Percentiles rank a stretch among this genome's conserved stretches.
Conservation (phyloP, 352 stramenopile species). For the Pythium apleroticum region DNA sequence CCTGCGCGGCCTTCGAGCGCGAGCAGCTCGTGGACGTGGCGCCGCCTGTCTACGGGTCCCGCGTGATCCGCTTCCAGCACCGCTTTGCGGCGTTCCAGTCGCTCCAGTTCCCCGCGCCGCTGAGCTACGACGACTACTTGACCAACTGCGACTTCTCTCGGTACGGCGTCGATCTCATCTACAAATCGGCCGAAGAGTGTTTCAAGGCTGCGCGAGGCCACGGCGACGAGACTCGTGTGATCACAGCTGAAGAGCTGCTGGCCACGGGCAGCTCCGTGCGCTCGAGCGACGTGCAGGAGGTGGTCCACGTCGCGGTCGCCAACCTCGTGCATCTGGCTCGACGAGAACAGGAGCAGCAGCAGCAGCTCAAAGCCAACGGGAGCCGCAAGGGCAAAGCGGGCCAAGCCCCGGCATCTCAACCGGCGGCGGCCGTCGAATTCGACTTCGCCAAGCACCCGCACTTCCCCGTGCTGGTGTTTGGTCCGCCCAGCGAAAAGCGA, state of each 20-base stretch:
- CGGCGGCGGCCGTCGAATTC: constrained; percentile 20
- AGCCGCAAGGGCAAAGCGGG: constrained; percentile 4
- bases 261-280: constrained; percentile 27
- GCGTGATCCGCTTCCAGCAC: constrained; percentile 71
- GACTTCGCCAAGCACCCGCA: constrained; percentile 72
- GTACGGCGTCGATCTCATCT: constrained; percentile 73
- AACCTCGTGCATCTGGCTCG: constrained; percentile 65
- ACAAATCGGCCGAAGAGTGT: constrained; percentile 83
- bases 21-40: constrained; percentile 55
- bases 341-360: constrained; percentile 35
- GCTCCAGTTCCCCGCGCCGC: constrained; percentile 65
- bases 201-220: constrained; percentile 68
- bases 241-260: constrained; percentile 19
- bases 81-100: constrained; percentile 76
- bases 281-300: constrained; percentile 45
- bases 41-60: constrained; percentile 56
- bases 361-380: constrained; percentile 16
- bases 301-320: constrained; percentile 61
- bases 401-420: neutral
- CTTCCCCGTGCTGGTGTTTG: constrained; percentile 62
- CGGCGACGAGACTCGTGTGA: constrained; percentile 44
- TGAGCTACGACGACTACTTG: constrained; percentile 69
- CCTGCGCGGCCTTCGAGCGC: constrained; percentile 70
- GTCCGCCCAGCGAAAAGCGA: constrained; percentile 10
- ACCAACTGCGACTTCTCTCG: constrained; percentile 81